phyloP scores from a whole-genome alignment of 768 basidiomycete genomes.

The Holtermanniella nyarrowii region DNA sequence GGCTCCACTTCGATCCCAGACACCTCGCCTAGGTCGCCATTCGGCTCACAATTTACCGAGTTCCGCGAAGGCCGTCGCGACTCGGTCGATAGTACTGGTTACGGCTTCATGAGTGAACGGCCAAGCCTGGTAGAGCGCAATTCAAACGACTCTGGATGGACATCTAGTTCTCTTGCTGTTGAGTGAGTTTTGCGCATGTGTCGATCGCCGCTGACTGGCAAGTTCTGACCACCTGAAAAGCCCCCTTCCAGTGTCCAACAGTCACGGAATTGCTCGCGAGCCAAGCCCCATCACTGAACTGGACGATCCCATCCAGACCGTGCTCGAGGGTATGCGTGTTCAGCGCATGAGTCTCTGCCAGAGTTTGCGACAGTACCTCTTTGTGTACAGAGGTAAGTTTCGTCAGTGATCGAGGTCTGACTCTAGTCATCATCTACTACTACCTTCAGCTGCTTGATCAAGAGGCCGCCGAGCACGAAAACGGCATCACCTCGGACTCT shows the following conservation, averaged over 20 bases:
- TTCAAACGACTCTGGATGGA: too few relatives aligned
- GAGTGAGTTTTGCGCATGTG: neutral
- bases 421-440: slow-evolving; percentile 29
- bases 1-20: neutral
- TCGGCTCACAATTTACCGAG: neutral
- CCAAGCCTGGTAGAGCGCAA: too few relatives aligned
- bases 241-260: neutral
- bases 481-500: neutral
- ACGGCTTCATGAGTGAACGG: too few relatives aligned
- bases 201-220: too few relatives aligned
- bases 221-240: neutral
- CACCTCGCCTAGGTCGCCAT: neutral
- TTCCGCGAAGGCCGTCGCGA: neutral
- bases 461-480: slow-evolving; percentile 10
- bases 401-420: neutral
- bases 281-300: slow-evolving; percentile 54
- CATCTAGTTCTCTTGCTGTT: too few relatives aligned
- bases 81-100: neutral
- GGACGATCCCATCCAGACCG: slow-evolving; percentile 63
- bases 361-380: slow-evolving; percentile 86
- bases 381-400: slow-evolving; percentile 60
- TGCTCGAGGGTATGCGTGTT: slow-evolving; percentile 87
- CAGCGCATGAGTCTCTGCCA: slow-evolving; percentile 96
- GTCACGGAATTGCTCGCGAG: neutral
- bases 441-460: slow-evolving; percentile 34